Conservation (phyloP, 352 stramenopile species). For the Phytophthora sojae region DNA sequence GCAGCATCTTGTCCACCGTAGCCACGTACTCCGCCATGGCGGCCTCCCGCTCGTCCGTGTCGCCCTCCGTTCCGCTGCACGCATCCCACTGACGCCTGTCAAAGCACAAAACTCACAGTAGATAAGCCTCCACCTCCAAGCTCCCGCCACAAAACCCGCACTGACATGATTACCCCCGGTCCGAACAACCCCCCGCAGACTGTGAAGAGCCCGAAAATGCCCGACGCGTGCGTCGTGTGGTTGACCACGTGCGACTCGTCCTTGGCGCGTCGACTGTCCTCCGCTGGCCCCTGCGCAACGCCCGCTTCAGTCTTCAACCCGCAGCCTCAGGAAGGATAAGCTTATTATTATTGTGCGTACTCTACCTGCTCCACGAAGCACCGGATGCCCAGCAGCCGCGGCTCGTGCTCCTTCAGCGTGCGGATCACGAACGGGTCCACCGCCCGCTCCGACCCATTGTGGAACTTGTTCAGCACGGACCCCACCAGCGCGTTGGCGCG, state of each 20-base stretch:
- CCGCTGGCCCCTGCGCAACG: constrained; percentile 51
- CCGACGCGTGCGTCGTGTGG: constrained; percentile 6
- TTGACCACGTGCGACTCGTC: constrained; percentile 25
- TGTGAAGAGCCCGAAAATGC: constrained; percentile 36
- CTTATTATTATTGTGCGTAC: background rate
- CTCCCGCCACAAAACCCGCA: background rate
- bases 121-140: background rate
- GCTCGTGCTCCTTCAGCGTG: constrained; percentile 59
- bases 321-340: background rate
- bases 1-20: constrained; percentile 67
- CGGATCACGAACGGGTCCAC: constrained; percentile 77
- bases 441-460: constrained; percentile 71
- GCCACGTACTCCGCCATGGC: constrained; percentile 64
- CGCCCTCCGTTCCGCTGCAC: constrained; percentile 44
- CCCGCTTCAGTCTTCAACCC: constrained; percentile 10
- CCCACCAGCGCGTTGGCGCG: constrained; percentile 62
- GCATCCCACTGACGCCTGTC: constrained; percentile 73
- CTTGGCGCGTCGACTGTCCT: constrained; percentile 57
- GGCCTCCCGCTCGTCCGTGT: constrained; percentile 34
- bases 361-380: constrained; percentile 75
- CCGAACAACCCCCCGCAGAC: constrained; percentile 65
- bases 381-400: constrained; percentile 69
- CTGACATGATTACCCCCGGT: constrained; percentile 69
- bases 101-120: background rate
- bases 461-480: constrained; percentile 76